Percentiles rank a stretch among this genome's conserved stretches.
phyloP scores from a whole-genome alignment of 768 basidiomycete genomes.

The Phaeolepiota aurea region DNA sequence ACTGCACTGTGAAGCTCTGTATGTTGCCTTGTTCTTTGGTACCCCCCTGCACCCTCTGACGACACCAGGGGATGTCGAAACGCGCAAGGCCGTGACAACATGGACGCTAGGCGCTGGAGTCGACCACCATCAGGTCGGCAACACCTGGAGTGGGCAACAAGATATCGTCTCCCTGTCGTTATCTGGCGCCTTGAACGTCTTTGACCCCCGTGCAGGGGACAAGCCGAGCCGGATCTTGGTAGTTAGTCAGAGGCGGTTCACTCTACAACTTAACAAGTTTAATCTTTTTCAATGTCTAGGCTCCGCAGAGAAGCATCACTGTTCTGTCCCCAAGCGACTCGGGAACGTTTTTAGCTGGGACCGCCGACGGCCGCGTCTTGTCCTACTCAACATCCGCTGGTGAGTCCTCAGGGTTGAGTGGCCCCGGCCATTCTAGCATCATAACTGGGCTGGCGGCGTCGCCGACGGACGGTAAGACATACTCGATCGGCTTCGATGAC shows the following conservation, averaged over 20 bases:
- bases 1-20: constrained; percentile 87
- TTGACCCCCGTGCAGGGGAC: constrained; percentile 64
- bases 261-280: not conserved
- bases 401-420: constrained; percentile 39
- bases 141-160: constrained; percentile 67
- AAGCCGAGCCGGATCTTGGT: constrained; percentile 54
- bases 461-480: constrained; percentile 39
- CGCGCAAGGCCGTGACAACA: constrained; percentile 53
- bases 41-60: not conserved
- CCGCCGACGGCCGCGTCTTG: constrained; percentile 69
- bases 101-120: constrained; percentile 75
- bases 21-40: constrained; percentile 11
- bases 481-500: constrained; percentile 79
- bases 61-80: constrained; percentile 69
- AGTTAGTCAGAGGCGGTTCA: constrained; percentile 26
- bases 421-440: constrained; percentile 63
- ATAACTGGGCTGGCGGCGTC: constrained; percentile 53
- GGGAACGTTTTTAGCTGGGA: constrained; percentile 73
- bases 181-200: constrained; percentile 71
- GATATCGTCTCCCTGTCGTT: constrained; percentile 80
- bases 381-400: constrained; percentile 47
- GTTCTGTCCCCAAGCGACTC: constrained; percentile 36
- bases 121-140: constrained; percentile 79
- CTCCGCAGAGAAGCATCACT: constrained; percentile 76
- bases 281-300: constrained; percentile 31